These are phyloP conservation scores for Pseudogymnoascus sp. DNA, from an alignment of 2,329 filamentous ascomycete genomes.

Conservation along the genomic window DNA sequence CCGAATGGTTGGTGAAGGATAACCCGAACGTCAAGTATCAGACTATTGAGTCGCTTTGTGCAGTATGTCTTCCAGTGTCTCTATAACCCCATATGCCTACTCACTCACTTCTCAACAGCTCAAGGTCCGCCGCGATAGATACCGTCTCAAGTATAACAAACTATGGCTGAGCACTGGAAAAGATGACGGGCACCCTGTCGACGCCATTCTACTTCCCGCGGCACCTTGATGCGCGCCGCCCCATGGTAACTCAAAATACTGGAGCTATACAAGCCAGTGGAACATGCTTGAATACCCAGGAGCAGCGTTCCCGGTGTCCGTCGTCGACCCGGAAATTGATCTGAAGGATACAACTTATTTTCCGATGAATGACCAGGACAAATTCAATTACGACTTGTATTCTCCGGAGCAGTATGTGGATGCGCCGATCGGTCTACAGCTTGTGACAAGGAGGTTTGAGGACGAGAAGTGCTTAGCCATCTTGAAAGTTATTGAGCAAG, in stretches of 20 bases:
- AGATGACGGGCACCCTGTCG: conserved; percentile 15
- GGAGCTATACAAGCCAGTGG: conserved; percentile 58
- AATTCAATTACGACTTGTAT: conserved; percentile 18
- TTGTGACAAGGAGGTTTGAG: conserved; percentile 22
- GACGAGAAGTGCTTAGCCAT: conserved; percentile 15
- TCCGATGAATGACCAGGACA: conserved; percentile 22
- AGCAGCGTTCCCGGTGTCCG: conserved; percentile 47
- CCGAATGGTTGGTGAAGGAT: conserved; percentile 10
- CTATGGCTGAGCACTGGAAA: conserved; percentile 12
- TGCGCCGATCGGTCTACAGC: conserved; percentile 31
- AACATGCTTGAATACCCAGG: conserved; percentile 59
- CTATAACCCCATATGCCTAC: background rate
- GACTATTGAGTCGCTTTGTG: conserved; percentile 10
- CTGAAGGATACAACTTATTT: conserved; percentile 19
- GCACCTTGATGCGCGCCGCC: conserved; percentile 44
- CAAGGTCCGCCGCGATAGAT: conserved; percentile 14
- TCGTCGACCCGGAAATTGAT: conserved; percentile 16
- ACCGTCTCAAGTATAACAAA: conserved; percentile 13
- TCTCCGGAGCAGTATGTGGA: conserved; percentile 26
- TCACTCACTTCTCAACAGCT: conserved; percentile 9
- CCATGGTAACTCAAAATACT: conserved; percentile 41
- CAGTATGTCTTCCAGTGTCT: background rate
- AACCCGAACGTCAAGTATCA: conserved; percentile 12
- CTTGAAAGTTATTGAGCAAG: conserved; percentile 12
- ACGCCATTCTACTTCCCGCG: conserved; percentile 45